Percentiles rank a stretch among this genome's conserved stretches.
These are phyloP conservation scores for Effrenium voratum DNA, from an alignment of 73 alveolate species.

Conservation along the genomic window DNA sequence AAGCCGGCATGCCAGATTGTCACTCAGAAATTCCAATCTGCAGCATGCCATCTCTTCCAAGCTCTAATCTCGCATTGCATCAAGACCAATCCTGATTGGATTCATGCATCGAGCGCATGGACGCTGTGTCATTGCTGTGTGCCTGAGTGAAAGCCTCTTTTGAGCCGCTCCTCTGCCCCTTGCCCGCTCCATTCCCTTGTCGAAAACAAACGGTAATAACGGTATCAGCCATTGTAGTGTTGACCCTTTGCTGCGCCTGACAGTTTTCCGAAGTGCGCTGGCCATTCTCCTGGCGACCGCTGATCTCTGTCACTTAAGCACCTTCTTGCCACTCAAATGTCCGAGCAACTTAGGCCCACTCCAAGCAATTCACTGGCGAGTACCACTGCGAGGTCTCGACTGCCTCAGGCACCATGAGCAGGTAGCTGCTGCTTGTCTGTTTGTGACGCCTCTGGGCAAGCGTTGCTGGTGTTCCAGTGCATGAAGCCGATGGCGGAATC, in stretches of 20 bases:
- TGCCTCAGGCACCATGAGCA: background rate
- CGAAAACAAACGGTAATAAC: background rate
- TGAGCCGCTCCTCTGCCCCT: too few species aligned
- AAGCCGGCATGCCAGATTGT: too few species aligned
- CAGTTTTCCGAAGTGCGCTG: background rate
- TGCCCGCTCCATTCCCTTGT: background rate
- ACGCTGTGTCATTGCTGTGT: too few species aligned
- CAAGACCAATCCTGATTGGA: too few species aligned
- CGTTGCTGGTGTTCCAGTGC: conserved; percentile 74
- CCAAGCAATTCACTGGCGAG: conserved; percentile 37
- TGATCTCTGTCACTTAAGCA: background rate
- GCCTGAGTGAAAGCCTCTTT: too few species aligned
- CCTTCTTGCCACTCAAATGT: background rate
- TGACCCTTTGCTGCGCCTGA: background rate
- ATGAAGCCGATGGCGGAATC: conserved; percentile 29
- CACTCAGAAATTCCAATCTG: too few species aligned
- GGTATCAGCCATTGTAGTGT: too few species aligned
- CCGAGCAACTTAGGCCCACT: background rate
- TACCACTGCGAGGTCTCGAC: conserved; percentile 45
- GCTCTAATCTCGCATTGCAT: too few species aligned
- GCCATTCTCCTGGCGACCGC: background rate
- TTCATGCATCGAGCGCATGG: too few species aligned
- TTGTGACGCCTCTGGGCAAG: conserved; percentile 35
- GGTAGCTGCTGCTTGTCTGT: background rate
- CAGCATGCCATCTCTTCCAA: too few species aligned